Conservation (phyloP, 306 rosid species). For the Quercus aquifolioides region DNA sequence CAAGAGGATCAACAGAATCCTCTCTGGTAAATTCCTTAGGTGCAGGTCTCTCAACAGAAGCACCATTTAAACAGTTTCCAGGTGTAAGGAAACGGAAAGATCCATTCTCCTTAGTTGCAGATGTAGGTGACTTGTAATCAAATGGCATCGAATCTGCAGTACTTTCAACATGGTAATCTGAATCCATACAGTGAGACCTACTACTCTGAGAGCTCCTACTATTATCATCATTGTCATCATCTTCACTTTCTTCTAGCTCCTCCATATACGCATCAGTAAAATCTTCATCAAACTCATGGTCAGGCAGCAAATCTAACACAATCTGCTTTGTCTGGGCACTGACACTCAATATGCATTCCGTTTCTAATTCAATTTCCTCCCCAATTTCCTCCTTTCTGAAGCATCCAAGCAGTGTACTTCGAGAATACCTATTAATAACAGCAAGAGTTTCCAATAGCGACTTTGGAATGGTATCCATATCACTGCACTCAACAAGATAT, state of each 20-base stretch:
- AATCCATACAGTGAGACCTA: slow-evolving; percentile 14
- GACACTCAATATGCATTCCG: slow-evolving; percentile 56
- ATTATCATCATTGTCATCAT: slow-evolving; percentile 27
- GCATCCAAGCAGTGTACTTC: neutral
- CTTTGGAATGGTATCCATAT: slow-evolving; percentile 63
- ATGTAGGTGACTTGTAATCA: slow-evolving; percentile 15
- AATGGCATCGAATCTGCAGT: slow-evolving; percentile 51
- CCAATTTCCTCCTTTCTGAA: slow-evolving; percentile 42
- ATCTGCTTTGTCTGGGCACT: slow-evolving; percentile 76
- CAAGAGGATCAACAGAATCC: neutral
- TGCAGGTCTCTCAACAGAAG: slow-evolving; percentile 12
- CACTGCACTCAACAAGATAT: slow-evolving; percentile 63
- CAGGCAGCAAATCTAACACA: slow-evolving; percentile 55
- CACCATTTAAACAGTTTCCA: slow-evolving; percentile 12
- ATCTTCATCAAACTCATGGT: slow-evolving; percentile 48
- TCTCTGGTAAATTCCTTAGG: slow-evolving; percentile 4
- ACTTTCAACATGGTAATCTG: slow-evolving; percentile 45
- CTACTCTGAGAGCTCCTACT: slow-evolving; percentile 15
- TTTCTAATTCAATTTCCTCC: slow-evolving; percentile 59
- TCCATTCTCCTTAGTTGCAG: slow-evolving; percentile 16
- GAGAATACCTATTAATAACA: slow-evolving; percentile 42
- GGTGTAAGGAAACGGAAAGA: slow-evolving; percentile 4
- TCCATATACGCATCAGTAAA: slow-evolving; percentile 73
- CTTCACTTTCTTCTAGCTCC: slow-evolving; percentile 61
- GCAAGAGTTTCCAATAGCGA: slow-evolving; percentile 46